Evolutionary conservation across 2,329 filamentous ascomycete species (phyloP).

Genomic region (Ascochyta fabae): DNA sequence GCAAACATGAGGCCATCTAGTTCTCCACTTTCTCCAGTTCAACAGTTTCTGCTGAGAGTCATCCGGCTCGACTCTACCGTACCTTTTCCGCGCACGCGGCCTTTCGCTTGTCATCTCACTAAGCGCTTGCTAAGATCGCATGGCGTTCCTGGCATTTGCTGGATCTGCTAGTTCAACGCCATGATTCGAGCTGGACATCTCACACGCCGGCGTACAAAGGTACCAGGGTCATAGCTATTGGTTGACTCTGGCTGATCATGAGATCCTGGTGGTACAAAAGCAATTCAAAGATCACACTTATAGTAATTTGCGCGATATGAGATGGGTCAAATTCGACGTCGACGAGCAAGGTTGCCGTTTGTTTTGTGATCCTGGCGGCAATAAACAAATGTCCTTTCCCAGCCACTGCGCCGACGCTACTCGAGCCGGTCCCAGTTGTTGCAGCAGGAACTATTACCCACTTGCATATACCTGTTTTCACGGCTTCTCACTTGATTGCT

Average conservation of each 20-base stretch:
- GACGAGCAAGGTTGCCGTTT: slow-evolving; percentile 14
- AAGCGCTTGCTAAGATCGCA: background rate
- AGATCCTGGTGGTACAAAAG: slow-evolving; percentile 5
- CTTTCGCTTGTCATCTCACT: slow-evolving; percentile 2
- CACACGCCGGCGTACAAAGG: slow-evolving; percentile 13
- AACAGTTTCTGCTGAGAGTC: slow-evolving; percentile 11
- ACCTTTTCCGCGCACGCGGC: slow-evolving; percentile 1
- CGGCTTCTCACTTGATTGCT: slow-evolving; percentile 2
- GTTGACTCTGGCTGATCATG: slow-evolving; percentile 5
- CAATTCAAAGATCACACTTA: slow-evolving; percentile 1
- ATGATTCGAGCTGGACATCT: slow-evolving; percentile 4
- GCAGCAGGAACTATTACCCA: slow-evolving; percentile 6
- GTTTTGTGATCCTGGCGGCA: slow-evolving; percentile 20
- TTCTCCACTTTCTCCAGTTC: slow-evolving; percentile 14
- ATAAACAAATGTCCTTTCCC: slow-evolving; percentile 16
- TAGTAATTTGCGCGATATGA: slow-evolving; percentile 14
- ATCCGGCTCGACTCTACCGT: slow-evolving; percentile 6
- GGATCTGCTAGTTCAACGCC: slow-evolving; percentile 10
- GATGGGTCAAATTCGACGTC: background rate
- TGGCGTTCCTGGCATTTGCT: slow-evolving; percentile 9
- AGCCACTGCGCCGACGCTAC: slow-evolving; percentile 17
- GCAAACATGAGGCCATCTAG: slow-evolving; percentile 4
- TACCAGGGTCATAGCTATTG: slow-evolving; percentile 5
- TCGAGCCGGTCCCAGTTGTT: slow-evolving; percentile 3
- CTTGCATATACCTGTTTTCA: slow-evolving; percentile 20